Percentiles rank a stretch among this genome's conserved stretches.
phyloP scores from a whole-genome alignment of 768 basidiomycete species.

The Tylopilus sp. region DNA sequence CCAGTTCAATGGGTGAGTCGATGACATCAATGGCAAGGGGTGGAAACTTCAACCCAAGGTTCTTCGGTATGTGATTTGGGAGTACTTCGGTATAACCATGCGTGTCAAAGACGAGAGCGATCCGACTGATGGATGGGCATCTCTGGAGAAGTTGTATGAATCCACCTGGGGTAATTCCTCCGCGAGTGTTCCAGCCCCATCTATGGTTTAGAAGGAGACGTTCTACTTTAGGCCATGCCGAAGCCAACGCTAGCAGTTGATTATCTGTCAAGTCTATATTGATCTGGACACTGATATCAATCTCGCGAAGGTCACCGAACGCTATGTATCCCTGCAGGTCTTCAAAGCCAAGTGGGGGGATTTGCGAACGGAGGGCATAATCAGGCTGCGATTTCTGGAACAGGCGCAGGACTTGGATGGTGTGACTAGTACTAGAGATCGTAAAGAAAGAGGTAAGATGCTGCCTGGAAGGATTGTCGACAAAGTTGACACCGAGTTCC shows the following conservation, averaged over 20 bases:
- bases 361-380: neutral
- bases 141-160: neutral
- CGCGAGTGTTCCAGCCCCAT: neutral
- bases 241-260: neutral
- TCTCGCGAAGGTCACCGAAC: neutral
- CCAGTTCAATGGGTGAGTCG: neutral
- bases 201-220: neutral
- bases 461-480: neutral
- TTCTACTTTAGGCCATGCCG: neutral
- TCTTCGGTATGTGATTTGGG: neutral
- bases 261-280: neutral
- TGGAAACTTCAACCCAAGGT: neutral
- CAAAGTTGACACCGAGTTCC: neutral
- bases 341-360: neutral
- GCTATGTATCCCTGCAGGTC: neutral
- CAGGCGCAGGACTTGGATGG: neutral
- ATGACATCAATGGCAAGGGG: neutral
- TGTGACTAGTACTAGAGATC: neutral
- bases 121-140: neutral
- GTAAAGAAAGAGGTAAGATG: neutral
- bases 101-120: neutral
- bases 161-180: neutral
- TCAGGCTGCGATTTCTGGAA: neutral
- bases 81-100: neutral
- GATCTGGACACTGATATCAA: neutral